These are phyloP conservation scores for Dendrostoma leiphaemia DNA, from an alignment of 2,329 filamentous ascomycete species.

Conservation along the genomic window DNA sequence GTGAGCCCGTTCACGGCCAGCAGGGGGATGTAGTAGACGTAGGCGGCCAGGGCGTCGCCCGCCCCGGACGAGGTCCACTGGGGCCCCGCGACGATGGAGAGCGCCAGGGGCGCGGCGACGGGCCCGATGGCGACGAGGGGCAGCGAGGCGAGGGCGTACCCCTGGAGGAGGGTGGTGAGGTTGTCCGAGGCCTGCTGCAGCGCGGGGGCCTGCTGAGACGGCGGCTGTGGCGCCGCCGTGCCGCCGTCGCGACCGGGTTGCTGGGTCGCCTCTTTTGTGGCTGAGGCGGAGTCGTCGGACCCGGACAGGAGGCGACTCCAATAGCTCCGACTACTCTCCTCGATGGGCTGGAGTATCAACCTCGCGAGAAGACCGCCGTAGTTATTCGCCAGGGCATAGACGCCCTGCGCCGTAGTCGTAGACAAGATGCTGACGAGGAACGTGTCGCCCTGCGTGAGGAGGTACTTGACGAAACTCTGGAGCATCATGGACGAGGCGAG, in stretches of 20 bases:
- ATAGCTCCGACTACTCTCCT: conserved; percentile 87
- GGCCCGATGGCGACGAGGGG: conserved; percentile 71
- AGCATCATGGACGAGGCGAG: conserved; percentile 81
- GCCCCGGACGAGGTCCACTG: conserved; percentile 76
- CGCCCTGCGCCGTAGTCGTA: conserved; percentile 76
- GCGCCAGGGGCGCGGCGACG: conserved; percentile 67
- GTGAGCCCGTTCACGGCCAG: conserved; percentile 88
- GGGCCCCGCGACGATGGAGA: conserved; percentile 72
- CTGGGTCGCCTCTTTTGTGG: neutral
- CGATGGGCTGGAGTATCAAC: conserved; percentile 89
- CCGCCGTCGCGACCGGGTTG: conserved; percentile 15
- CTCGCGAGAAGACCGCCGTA: conserved; percentile 88
- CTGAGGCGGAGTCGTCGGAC: conserved; percentile 29
- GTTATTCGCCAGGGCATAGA: conserved; percentile 91
- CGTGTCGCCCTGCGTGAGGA: conserved; percentile 92
- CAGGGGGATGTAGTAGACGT: conserved; percentile 91
- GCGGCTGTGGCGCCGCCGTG: conserved; percentile 19
- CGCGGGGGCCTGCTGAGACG: conserved; percentile 19
- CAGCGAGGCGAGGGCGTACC: conserved; percentile 73
- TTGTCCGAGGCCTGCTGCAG: conserved; percentile 46
- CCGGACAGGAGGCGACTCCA: conserved; percentile 74
- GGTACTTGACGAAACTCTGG: conserved; percentile 86
- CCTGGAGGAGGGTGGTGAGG: conserved; percentile 62
- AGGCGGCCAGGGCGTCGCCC: conserved; percentile 69
- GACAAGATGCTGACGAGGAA: conserved; percentile 80